Base-by-base conservation (phyloP, 495 filamentous ascomycete species). In the Aspergillus heteromorphus region DNA sequence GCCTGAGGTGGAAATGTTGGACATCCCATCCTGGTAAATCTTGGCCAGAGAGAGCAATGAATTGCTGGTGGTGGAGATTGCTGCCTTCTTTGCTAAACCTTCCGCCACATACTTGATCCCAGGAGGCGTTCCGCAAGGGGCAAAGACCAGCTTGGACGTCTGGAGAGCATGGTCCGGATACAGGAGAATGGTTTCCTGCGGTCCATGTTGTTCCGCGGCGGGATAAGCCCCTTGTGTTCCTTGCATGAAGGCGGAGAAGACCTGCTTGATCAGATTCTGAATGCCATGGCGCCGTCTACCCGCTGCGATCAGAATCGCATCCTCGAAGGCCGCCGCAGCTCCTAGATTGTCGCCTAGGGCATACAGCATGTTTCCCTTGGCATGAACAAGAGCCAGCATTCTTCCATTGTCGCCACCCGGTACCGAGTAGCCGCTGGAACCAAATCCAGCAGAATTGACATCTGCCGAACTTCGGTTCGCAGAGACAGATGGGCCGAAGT, bases 11-110 rank as follows among this genome's bases (percentile, higher is more conserved):
- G 82, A 83, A 29, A 85, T 83, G 55, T 83, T 91, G 6, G 90
- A 79, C 88, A 97, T 96, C n/a, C 91, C 87, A 73, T 99, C 93
- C 68, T 99, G 93, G 59, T 95, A 97, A 42, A 99, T 97, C 69
- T 99, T 99, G 20, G 93, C 93, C 45, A 99, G 74, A 0, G 92
- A 97, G 3, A 99, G 79, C 7, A 99, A 73, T 14, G 92, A 93
- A 66, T 99, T 99, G 70, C 92, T 97, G 3, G 92, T 96, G 3
- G 92, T 97, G 6, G 90, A 91, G 10, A 96, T 80, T 11, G 89
- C 92, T 9, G 91, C 89, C 64, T 83, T 91, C 59, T 84, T 81
- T 18, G 89, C 80, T 38, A 86, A 73, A 8, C 86, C 87, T 36
- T 88, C 83, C 0, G 85, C 73, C 11, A 97, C 82, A 64, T 85